Evolutionary conservation across 1,284 basidiomycete species (phyloP).

Genomic region (Phellopilus nigrolimitatus): DNA sequence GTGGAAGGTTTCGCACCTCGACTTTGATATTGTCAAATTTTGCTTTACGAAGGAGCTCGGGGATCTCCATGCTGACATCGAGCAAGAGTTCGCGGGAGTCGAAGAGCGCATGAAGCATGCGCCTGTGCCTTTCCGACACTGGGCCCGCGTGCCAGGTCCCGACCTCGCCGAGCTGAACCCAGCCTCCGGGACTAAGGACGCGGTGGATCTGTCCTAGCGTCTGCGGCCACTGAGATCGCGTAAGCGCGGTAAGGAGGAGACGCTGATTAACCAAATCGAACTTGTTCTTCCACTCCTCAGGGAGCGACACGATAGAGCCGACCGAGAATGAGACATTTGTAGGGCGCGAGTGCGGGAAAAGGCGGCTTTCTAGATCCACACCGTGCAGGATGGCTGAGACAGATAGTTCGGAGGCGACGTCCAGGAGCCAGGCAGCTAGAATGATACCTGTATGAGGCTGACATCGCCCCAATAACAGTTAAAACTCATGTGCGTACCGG

Average conservation of each 20-base stretch:
- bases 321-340: slow-evolving; percentile 19
- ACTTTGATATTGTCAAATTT: slow-evolving; percentile 24
- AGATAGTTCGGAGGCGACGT: slow-evolving; percentile 7
- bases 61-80: slow-evolving; percentile 21
- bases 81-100: slow-evolving; percentile 21
- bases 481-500: not conserved
- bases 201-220: slow-evolving; percentile 22
- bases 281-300: slow-evolving; percentile 21
- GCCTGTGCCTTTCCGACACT: slow-evolving; percentile 17
- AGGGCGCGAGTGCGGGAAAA: slow-evolving; percentile 18
- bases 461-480: not conserved
- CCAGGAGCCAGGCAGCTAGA: slow-evolving; percentile 10
- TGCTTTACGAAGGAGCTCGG: slow-evolving; percentile 22
- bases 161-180: slow-evolving; percentile 23
- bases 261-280: slow-evolving; percentile 26
- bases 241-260: slow-evolving; percentile 23
- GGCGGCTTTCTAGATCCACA: slow-evolving; percentile 20
- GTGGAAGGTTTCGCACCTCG: slow-evolving; percentile 13
- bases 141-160: slow-evolving; percentile 20
- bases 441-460: not conserved
- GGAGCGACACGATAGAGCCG: slow-evolving; percentile 21
- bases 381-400: slow-evolving; percentile 19
- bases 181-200: slow-evolving; percentile 24
- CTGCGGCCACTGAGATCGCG: slow-evolving; percentile 20
- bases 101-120: slow-evolving; percentile 21